Base-by-base conservation (phyloP, 2,329 filamentous ascomycete species). In the Calonectria naviculata region DNA sequence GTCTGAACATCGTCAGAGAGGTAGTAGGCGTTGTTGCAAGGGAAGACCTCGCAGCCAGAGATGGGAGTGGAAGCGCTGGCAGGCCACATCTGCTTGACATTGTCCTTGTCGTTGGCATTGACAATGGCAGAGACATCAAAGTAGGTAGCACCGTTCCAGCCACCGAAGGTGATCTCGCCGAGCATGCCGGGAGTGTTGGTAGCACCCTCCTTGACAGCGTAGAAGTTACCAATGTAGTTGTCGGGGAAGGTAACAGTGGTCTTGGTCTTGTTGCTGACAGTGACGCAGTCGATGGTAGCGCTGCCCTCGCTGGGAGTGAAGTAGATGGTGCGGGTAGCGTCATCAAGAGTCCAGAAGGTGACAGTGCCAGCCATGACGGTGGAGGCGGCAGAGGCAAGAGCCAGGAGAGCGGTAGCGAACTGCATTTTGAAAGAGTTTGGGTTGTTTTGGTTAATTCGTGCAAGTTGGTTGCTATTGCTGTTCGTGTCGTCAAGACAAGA, bases 101-200 rank as follows among this genome's bases (percentile, higher is more conserved):
- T 87, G 73, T 86, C 68, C 74, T 81, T 76, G 80, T 90, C 89
- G 44, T 78, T 78, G 62, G 87, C 81, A 80, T 88, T 82, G 76
- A 90, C 87, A 73, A 91, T 90, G 79, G 88, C 88, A 13, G 88
- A 90, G 72, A 91, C 88, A 73, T 91, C 89, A 69, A 89, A 91
- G 85, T 86, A 91, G 68, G 86, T 89, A 70, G 83, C 71, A 73
- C 83, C 87, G 64, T 80, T 77, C 81, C 81, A 89, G 78, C 85
- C 87, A 65, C 86, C 82, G 78, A 88, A 89, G 73, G 82, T 81
- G 67, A 88, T 83, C 84, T 89, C 87, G 65, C 87, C 87, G 68
- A 89, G 85, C 86, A 89, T 90, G 75, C 89, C 89, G 6, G 84
- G 79, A 47, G 77, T 76, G 74, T 85, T 81, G 13, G 78, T 54